Base-by-base conservation (phyloP, 1,139 yeast species). In the Sugiyamaella grinbergsii region DNA sequence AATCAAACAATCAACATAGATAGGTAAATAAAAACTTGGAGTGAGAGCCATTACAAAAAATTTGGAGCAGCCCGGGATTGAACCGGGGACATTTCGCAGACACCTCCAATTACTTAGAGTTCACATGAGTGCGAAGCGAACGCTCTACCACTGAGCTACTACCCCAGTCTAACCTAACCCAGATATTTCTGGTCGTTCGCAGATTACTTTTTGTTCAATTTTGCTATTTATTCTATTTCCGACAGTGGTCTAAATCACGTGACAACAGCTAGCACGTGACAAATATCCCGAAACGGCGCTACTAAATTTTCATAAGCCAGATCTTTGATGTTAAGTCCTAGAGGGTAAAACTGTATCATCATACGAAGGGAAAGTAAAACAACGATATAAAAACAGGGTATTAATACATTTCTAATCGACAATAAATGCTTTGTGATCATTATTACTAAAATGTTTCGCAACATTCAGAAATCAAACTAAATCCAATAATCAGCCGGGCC, bases 141-240 rank as follows among this genome's bases (percentile, higher is more conserved):
- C 44, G 37, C 44, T 41, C 44, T 41, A 41, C 44, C 44, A 41
- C 44, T 41, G 44, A 41, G 44, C 44, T 41, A 41, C 44, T 41
- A 41, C 44, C 44, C 44, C 44, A 29, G 29, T 5, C 3, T 11
- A 3, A 24, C 44, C 44, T 41, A 41, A 41, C 44, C 44, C 44
- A 41, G 37, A 20, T 28, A 42, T 18, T 5, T 5, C 38, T 7
- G 45, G 38, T 31, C 26, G 45, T 42, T 31, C 45, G 45, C 45
- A 42, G 40, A 32, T 32, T 6, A 23, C 11, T 42, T 42, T 39
- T 39, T 32, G 22, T 20, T 28, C 23, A 24, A 8, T 33, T 4
- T 15, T 7, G 5, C 15, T 5, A 23, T 18, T 18, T 5, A 7
- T 13, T 11, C n/a, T n/a, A 5, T 24, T 38, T 38, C 7, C 4